Evolutionary conservation across 208 protist species (phyloP), one percentile per base, ranked within the genome.

Genomic region (Endotrypanum monterogeii): DNA sequence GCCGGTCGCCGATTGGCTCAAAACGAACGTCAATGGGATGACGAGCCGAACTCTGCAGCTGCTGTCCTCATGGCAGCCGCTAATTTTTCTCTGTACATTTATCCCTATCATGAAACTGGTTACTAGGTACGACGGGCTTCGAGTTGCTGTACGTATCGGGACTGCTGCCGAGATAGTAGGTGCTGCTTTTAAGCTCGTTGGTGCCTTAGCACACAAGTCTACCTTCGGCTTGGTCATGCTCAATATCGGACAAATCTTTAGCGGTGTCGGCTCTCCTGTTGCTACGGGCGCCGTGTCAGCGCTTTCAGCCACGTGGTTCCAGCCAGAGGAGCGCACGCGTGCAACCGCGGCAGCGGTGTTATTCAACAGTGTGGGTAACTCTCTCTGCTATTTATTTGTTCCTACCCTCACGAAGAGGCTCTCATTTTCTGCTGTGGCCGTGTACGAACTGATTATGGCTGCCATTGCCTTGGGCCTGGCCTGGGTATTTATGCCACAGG

Each of bases 251-350:
- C 92, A 96, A 65, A 94, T 96, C 39, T 91, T 88, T 69, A 94
- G 89, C 70, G 92, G 88, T 56, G 73, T 96, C n/a, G 90, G 88
- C 66, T 96, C 92, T 23, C 92, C 92, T 23, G 89, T 94, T 25
- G 92, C 90, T 25, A 94, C 88, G 9, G 92, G 89, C 30, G 79
- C 74, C 58, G 89, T 92, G 3, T 96, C 92, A 9, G 87, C 88
- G 48, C 83, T 96, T n/a, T 96, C 92, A 18, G 92, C 92, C 58
- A 87, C 76, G 23, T 96, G 92, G 90, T 96, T 96, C 65, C 74
- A 82, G 65, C 88, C 88, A 16, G 80, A 93, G 65, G 88, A 96
- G 83, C 89, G 89, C 62, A 96, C 89, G 30, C 85, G 92, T 50
- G 89, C 92, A 57, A 96, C 92, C 12, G 89, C 89, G 30, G 86